Conservation (phyloP, 805 yeast genomes). For the Starmera quercuum region DNA sequence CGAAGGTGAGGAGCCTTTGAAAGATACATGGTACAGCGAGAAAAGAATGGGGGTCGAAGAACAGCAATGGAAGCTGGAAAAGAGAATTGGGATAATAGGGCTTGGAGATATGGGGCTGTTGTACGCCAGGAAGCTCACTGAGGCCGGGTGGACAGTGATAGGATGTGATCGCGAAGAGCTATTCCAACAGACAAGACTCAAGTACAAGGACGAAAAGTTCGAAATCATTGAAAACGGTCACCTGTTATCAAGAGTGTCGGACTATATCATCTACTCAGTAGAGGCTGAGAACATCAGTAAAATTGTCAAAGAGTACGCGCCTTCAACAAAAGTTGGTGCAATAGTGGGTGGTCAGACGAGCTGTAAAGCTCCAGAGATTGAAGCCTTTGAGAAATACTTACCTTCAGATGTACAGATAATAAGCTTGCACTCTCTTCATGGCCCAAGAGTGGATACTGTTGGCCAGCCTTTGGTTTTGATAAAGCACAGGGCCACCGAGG, state of each 20-base stretch:
- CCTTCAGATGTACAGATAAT: constrained; percentile 81
- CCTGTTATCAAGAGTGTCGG: constrained; percentile 70
- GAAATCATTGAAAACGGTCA: constrained; percentile 73
- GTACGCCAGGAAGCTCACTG: constrained; percentile 71
- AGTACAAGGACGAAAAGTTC: constrained; percentile 37
- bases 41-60: constrained; percentile 1
- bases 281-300: constrained; percentile 80
- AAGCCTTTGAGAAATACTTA: constrained; percentile 68
- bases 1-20: too few species aligned
- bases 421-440: constrained; percentile 88
- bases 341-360: constrained; percentile 98
- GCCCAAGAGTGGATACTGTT: constrained; percentile 80
- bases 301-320: constrained; percentile 73
- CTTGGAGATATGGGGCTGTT: constrained; percentile 94
- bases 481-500: constrained; percentile 54
- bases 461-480: constrained; percentile 93
- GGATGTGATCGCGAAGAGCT: constrained; percentile 79
- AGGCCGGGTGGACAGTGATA: constrained; percentile 83
- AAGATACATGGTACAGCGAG: too few species aligned
- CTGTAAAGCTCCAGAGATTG: constrained; percentile 85
- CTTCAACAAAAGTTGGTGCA: constrained; percentile 80
- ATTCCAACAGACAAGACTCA: constrained; percentile 36
- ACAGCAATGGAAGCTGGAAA: constrained; percentile 32
- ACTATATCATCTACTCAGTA: constrained; percentile 82
- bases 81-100: constrained; percentile 84